Conservation (phyloP, 2,329 filamentous ascomycete genomes). For the Penicillium sp. region DNA sequence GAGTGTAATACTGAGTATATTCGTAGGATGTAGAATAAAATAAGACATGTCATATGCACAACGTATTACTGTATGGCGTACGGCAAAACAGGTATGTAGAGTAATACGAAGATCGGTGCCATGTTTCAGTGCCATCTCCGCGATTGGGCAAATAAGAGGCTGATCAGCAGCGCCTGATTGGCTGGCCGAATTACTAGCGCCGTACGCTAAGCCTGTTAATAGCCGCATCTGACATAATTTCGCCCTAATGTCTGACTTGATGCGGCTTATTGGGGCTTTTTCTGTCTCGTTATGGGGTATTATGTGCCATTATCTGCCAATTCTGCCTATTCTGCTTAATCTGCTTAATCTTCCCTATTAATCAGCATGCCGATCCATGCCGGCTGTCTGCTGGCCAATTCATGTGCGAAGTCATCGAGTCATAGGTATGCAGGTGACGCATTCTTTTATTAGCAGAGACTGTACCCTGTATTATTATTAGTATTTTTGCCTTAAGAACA, state of each 20-base stretch:
- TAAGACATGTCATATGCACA: not conserved
- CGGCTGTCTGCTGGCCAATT: not conserved
- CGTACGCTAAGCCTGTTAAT: not conserved
- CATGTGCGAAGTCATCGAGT: not conserved
- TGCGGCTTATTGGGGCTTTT: too few species aligned
- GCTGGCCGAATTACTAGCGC: not conserved
- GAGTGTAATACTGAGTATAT: not conserved
- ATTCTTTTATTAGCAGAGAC: too few species aligned
- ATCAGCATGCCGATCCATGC: too few species aligned
- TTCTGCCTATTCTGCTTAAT: too few species aligned
- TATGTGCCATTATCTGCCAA: too few species aligned
- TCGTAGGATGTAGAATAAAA: not conserved
- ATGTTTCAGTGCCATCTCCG: slow-evolving; percentile 2
- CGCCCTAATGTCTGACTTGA: too few species aligned
- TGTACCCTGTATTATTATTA: too few species aligned
- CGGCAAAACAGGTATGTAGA: too few species aligned
- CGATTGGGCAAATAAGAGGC: not conserved
- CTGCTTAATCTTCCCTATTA: not conserved
- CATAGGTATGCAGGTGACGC: not conserved
- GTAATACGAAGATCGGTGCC: not conserved
- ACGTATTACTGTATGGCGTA: too few species aligned
- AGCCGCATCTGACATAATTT: not conserved
- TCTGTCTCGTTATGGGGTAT: too few species aligned
- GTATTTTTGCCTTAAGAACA: too few species aligned
- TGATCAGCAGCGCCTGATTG: not conserved